Evolutionary conservation across 768 basidiomycete species (phyloP).

Genomic region (Ramaria sp.): DNA sequence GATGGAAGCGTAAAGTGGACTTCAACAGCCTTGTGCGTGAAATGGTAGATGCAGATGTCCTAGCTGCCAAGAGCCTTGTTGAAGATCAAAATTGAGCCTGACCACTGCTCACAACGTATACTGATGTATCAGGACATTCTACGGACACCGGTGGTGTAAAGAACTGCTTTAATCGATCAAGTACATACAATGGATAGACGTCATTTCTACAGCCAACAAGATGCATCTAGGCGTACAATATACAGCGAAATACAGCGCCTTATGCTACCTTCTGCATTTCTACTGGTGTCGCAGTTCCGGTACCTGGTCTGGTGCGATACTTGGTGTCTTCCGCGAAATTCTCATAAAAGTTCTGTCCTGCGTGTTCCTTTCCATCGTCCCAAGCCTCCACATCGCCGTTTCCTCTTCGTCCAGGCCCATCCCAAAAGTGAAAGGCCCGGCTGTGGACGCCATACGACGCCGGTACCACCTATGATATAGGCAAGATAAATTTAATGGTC

Average conservation of each 20-base stretch:
- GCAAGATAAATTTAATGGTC: constrained; percentile 13
- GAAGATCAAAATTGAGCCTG: constrained; percentile 67
- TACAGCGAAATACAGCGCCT: too few relatives aligned
- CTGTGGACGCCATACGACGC: constrained; percentile 85
- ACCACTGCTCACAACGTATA: too few relatives aligned
- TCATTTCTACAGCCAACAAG: too few relatives aligned
- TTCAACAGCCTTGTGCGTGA: constrained; percentile 82
- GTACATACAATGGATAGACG: too few relatives aligned
- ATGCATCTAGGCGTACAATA: too few relatives aligned
- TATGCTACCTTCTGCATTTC: neutral
- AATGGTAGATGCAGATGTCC: constrained; percentile 82
- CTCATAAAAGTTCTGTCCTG: constrained; percentile 67
- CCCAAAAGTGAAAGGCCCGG: constrained; percentile 89
- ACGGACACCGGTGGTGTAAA: too few relatives aligned
- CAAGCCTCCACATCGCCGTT: constrained; percentile 14
- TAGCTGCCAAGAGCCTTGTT: constrained; percentile 59
- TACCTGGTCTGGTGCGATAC: constrained; percentile 6
- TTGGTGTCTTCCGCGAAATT: constrained; percentile 63
- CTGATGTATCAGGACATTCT: too few relatives aligned
- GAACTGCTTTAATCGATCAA: too few relatives aligned
- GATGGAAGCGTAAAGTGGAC: constrained; percentile 81
- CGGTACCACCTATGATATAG: constrained; percentile 44
- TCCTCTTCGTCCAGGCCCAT: constrained; percentile 58
- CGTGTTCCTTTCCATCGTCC: constrained; percentile 33
- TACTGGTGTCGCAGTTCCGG: neutral